Conservation (phyloP, 2,329 filamentous ascomycete species). For the Cryphonectria naterciae region DNA sequence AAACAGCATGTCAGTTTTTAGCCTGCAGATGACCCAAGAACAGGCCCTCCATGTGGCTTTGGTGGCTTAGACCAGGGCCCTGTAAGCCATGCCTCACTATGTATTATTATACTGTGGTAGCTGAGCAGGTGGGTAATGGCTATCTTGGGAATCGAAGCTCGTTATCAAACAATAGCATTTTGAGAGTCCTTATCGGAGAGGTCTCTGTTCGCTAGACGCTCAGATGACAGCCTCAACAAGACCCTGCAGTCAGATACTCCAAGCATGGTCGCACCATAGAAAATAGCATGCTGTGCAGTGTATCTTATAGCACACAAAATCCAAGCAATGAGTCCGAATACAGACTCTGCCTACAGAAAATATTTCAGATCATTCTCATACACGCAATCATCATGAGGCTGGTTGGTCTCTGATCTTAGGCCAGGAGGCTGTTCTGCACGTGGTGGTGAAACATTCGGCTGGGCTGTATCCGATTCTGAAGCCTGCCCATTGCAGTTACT, state of each 20-base stretch:
- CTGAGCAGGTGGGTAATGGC: neutral
- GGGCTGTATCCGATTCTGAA: constrained; percentile 13
- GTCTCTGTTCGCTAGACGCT: neutral
- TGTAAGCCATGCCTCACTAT: neutral
- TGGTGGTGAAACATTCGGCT: constrained; percentile 27
- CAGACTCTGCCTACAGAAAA: neutral
- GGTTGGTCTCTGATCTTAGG: neutral
- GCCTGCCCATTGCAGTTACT: neutral
- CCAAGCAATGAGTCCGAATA: neutral
- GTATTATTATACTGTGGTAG: neutral
- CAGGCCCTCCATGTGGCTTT: neutral
- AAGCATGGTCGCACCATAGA: neutral
- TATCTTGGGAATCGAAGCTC: neutral
- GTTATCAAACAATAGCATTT: neutral
- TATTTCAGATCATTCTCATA: neutral
- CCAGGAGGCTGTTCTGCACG: neutral
- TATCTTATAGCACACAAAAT: neutral
- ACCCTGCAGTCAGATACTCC: neutral
- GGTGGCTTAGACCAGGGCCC: neutral
- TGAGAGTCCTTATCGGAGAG: neutral
- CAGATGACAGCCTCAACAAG: neutral
- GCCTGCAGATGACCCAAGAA: neutral
- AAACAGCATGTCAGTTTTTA: neutral
- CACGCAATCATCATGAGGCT: neutral
- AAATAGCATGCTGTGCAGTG: neutral